Conservation (phyloP, 2,329 filamentous ascomycete genomes). For the Fusarium succisae region DNA sequence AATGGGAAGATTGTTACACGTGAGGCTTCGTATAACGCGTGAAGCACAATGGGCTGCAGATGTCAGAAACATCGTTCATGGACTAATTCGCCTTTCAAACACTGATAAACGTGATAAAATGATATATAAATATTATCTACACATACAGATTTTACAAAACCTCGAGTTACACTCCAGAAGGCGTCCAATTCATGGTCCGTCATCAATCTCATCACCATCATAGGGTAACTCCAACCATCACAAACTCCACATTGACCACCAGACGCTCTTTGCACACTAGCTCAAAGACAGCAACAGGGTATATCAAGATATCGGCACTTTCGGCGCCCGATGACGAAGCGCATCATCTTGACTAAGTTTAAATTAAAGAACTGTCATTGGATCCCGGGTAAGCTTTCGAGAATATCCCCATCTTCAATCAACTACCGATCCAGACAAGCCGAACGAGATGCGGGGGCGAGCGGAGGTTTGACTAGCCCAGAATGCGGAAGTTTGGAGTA, state of each 20-base stretch:
- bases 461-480: background rate
- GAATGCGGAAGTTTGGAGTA: background rate
- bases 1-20: fast-evolving
- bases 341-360: background rate
- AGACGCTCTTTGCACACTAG: background rate
- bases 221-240: background rate
- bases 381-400: background rate
- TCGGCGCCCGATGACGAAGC: background rate
- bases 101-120: fast-evolving
- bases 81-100: fast-evolving
- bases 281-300: background rate
- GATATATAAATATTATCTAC: fast-evolving
- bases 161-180: background rate
- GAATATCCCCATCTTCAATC: background rate
- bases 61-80: fast-evolving
- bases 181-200: too few species aligned
- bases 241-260: background rate
- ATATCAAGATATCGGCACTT: background rate
- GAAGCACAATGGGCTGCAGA: fast-evolving
- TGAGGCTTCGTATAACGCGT: fast-evolving
- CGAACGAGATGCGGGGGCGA: conserved; percentile 22
- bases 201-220: background rate
- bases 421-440: background rate
- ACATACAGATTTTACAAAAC: fast-evolving
- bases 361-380: background rate